A percentile compares a stretch with the other conserved stretches of the same genome.
Conservation (phyloP, 352 stramenopile species). For the Pythium aphanidermatum region DNA sequence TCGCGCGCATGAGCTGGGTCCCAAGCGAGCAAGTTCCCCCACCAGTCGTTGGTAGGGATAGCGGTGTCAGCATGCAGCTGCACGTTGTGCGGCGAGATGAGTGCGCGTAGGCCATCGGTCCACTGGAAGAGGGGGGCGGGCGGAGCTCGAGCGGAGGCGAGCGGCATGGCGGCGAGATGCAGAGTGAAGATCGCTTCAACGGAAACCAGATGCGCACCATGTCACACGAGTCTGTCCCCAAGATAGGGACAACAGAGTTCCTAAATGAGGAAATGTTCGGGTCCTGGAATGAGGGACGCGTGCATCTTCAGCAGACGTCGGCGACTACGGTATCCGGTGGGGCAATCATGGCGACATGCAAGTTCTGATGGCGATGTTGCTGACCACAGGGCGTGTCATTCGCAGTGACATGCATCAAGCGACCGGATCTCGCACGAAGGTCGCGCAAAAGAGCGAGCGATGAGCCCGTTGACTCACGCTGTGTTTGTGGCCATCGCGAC, state of each 20-base stretch:
- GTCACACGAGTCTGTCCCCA: neutral
- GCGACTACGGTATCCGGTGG: no score
- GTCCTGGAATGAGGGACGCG: neutral
- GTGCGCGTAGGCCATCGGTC: slow-evolving; percentile 38
- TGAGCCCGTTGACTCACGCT: no score
- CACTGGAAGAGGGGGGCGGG: slow-evolving; percentile 39
- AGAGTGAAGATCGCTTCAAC: neutral
- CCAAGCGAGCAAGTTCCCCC: slow-evolving; percentile 75
- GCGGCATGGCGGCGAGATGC: neutral
- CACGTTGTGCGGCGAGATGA: slow-evolving; percentile 49
- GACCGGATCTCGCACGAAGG: no score
- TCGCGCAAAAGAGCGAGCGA: no score
- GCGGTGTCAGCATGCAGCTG: slow-evolving; percentile 16
- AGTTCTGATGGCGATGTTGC: no score
- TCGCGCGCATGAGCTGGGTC: slow-evolving; percentile 28
- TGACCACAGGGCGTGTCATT: no score
- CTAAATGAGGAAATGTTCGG: slow-evolving; percentile 5
- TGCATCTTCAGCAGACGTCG: no score
- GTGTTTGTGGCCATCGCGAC: no score
- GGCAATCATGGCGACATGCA: no score
- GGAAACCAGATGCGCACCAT: neutral
- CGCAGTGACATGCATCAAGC: no score
- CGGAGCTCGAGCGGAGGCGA: slow-evolving; percentile 10
- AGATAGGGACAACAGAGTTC: neutral
- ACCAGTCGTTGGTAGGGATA: slow-evolving; percentile 81